phyloP scores from a whole-genome alignment of 371 early-diverging fungal species.

The Umbelopsis sp. region DNA sequence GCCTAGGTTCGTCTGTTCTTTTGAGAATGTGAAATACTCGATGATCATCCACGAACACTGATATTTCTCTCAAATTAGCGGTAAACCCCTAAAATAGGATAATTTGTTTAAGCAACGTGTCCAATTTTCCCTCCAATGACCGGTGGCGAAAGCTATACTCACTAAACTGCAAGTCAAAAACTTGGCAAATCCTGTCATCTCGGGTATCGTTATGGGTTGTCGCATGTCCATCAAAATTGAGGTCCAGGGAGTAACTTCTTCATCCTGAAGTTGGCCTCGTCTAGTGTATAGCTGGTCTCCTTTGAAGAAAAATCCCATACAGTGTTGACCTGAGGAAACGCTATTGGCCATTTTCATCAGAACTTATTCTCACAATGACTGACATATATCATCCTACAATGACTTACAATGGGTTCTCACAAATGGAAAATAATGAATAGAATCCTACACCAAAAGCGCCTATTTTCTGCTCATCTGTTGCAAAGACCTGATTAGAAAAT shows the following conservation, averaged over 20 bases:
- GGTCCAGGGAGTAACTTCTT: conserved; percentile 63
- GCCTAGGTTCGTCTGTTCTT: conserved; percentile 62
- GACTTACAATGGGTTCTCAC: conserved; percentile 83
- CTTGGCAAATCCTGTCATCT: conserved; percentile 72
- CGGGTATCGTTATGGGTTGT: conserved; percentile 76
- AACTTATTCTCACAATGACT: neutral
- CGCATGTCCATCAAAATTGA: conserved; percentile 77
- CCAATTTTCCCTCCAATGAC: neutral
- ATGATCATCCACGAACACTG: conserved; percentile 67
- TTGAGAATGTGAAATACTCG: conserved; percentile 66
- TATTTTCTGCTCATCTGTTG: conserved; percentile 62
- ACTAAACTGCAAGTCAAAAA: conserved; percentile 85
- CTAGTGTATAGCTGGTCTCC: conserved; percentile 89
- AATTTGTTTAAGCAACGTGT: neutral
- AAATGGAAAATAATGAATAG: conserved; percentile 85
- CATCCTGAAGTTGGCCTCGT: conserved; percentile 60
- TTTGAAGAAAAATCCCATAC: conserved; percentile 91
- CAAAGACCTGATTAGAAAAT: neutral
- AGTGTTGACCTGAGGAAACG: conserved; percentile 70
- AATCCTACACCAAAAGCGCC: conserved; percentile 93
- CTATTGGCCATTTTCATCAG: conserved; percentile 25
- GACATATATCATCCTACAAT: neutral
- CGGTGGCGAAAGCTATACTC: neutral
- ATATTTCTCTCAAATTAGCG: conserved; percentile 66
- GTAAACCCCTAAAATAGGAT: conserved; percentile 67